A percentile compares a stretch with the other conserved stretches of the same genome.
These are phyloP conservation scores for Cardamine occulta DNA, from an alignment of 345 rosid genomes.

Conservation along the genomic window DNA sequence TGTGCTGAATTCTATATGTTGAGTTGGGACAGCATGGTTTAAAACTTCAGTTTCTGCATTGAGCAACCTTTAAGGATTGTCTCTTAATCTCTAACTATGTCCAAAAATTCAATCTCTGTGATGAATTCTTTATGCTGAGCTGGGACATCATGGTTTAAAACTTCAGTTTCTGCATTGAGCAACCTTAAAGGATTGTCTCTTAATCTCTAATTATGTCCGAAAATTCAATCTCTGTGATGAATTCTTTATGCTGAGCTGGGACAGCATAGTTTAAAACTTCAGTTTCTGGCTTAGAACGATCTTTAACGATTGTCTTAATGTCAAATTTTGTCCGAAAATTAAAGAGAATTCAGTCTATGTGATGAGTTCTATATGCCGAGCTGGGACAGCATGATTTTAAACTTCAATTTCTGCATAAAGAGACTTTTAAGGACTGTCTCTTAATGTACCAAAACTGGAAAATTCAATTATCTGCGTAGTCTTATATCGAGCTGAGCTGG, in stretches of 20 bases:
- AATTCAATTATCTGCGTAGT: not conserved
- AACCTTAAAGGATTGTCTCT: not conserved
- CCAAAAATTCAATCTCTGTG: too few relatives aligned
- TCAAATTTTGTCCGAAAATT: too few relatives aligned
- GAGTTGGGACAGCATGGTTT: not conserved
- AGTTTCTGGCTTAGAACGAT: not conserved
- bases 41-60: too few relatives aligned
- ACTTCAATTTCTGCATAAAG: not conserved
- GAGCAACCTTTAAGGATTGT: too few relatives aligned
- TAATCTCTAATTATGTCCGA: not conserved
- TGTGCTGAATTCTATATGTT: too few relatives aligned
- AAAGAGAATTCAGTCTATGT: not conserved
- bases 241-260: not conserved
- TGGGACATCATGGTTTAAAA: too few relatives aligned
- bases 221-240: too few relatives aligned
- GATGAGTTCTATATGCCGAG: not conserved
- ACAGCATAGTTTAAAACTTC: too few relatives aligned
- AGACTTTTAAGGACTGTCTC: too few relatives aligned
- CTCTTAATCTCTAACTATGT: too few relatives aligned
- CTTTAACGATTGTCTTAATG: not conserved
- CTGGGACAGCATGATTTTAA: not conserved
- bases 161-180: too few relatives aligned
- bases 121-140: too few relatives aligned
- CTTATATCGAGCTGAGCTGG: not conserved
- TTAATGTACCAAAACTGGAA: not conserved